Percentiles rank a stretch among this genome's conserved stretches.
Conservation (phyloP, 176 grass and related monocot genomes). For the Poa pratensis region DNA sequence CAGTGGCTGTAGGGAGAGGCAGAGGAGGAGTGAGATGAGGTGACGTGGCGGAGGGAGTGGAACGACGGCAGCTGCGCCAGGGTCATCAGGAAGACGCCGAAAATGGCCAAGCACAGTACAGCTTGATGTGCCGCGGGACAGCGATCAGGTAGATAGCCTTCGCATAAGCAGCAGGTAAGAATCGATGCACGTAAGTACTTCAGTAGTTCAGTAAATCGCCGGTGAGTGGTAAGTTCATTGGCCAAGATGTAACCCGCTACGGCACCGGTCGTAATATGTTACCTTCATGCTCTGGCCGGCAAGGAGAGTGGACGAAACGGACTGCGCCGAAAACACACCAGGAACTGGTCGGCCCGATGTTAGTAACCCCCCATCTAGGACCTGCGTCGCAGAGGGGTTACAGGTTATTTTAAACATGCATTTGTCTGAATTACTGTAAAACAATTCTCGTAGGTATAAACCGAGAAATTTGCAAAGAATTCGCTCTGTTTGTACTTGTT, state of each 20-base stretch:
- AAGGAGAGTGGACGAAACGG: conserved; percentile 61
- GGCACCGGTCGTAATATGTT: background rate
- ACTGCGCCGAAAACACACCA: conserved; percentile 89
- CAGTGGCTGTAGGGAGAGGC: conserved; percentile 79
- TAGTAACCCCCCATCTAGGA: conserved; percentile 74
- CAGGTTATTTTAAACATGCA: background rate
- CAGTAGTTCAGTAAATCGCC: no score
- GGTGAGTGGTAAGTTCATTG: background rate
- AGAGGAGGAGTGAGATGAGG: conserved; percentile 73
- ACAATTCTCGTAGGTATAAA: background rate
- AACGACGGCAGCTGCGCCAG: conserved; percentile 89
- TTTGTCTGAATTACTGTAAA: background rate
- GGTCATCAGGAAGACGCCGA: conserved; percentile 66
- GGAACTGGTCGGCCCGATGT: conserved; percentile 78
- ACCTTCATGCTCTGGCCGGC: conserved; percentile 94
- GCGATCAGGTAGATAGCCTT: conserved; percentile 84
- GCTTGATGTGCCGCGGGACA: conserved; percentile 70
- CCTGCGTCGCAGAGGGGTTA: conserved; percentile 32
- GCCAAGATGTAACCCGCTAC: background rate
- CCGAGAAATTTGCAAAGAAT: no score
- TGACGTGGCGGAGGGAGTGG: conserved; percentile 88
- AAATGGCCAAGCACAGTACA: conserved; percentile 81
- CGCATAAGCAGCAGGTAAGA: background rate
- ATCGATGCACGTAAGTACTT: background rate
- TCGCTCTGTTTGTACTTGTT: no score